phyloP scores from a whole-genome alignment of 2,329 filamentous ascomycete genomes.

The Phyllosticta paracitricarpa region DNA sequence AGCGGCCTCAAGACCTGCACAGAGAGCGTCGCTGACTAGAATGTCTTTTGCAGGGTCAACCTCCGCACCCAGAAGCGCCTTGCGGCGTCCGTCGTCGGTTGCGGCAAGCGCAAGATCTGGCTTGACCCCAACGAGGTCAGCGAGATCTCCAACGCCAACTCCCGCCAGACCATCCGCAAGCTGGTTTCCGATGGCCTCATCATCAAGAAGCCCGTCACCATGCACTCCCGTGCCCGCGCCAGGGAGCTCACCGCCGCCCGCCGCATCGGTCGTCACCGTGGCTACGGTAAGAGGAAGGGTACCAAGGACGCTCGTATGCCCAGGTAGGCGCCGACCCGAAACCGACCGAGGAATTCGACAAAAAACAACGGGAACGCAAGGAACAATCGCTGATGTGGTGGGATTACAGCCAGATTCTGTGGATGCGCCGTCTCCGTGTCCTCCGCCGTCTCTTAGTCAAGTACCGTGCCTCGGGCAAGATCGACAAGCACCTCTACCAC shows the following conservation, averaged over 20 bases:
- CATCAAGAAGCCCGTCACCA: constrained; percentile 99
- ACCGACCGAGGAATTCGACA: not conserved
- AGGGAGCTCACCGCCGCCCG: constrained; percentile 90
- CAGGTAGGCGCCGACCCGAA: constrained; percentile 50
- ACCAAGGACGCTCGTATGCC: constrained; percentile 99
- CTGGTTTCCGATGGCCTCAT: constrained; percentile 99
- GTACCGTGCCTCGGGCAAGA: constrained; percentile 99
- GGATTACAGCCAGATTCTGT: constrained; percentile 74
- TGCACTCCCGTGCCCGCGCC: constrained; percentile 97
- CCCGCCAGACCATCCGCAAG: constrained; percentile 99
- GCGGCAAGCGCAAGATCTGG: constrained; percentile 99
- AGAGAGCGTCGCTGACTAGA: constrained; percentile 21
- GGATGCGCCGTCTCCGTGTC: constrained; percentile 99
- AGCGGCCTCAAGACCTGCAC: constrained; percentile 15
- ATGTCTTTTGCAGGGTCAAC: constrained; percentile 68
- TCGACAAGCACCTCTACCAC: constrained; percentile 99
- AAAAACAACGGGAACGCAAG: constrained; percentile 9
- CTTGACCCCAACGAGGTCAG: constrained; percentile 98
- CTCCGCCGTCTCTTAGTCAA: constrained; percentile 98
- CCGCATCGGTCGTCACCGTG: constrained; percentile 93
- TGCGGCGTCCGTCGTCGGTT: constrained; percentile 95
- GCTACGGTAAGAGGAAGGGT: constrained; percentile 99
- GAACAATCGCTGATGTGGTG: constrained; percentile 24
- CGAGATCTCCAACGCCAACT: constrained; percentile 99
- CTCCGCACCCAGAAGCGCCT: constrained; percentile 99